Evolutionary conservation across 345 rosid genomes (phyloP).

Genomic region (Pistacia integerrima): DNA sequence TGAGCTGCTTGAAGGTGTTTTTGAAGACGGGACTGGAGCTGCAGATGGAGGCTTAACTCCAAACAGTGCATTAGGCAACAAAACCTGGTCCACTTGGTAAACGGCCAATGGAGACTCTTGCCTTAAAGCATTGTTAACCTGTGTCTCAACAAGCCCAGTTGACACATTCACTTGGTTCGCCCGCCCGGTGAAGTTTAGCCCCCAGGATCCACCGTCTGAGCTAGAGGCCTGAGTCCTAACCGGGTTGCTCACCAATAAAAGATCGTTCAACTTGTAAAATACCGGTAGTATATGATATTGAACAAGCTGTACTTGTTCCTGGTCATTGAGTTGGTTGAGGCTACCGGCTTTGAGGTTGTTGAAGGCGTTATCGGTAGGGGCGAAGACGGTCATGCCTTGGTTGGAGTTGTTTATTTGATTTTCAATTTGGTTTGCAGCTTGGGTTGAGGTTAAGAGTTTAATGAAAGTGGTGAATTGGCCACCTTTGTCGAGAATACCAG

Average conservation of each 20-base stretch:
- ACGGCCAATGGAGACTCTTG: conserved; percentile 61
- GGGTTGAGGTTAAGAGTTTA: conserved; percentile 57
- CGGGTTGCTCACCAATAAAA: conserved; percentile 73
- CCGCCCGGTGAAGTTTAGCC: conserved; percentile 68
- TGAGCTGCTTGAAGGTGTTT: conserved; percentile 18
- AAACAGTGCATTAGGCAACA: conserved; percentile 65
- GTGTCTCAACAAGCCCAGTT: conserved; percentile 61
- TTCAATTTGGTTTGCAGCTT: conserved; percentile 51
- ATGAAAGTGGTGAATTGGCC: conserved; percentile 69
- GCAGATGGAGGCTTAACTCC: conserved; percentile 42
- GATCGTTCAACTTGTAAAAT: conserved; percentile 51
- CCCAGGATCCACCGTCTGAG: conserved; percentile 41
- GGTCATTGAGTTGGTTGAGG: conserved; percentile 42
- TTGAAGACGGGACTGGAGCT: conserved; percentile 37
- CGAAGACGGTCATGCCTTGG: conserved; percentile 76
- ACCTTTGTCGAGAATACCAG: conserved; percentile 63
- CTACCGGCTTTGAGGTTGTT: conserved; percentile 59
- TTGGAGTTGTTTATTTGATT: conserved; percentile 73
- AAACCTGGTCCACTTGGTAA: conserved; percentile 77
- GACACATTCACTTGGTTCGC: conserved; percentile 85
- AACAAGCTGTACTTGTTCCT: conserved; percentile 64
- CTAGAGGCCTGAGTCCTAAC: conserved; percentile 66
- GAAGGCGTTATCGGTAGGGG: conserved; percentile 91
- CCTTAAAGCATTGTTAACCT: conserved; percentile 56
- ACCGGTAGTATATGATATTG: conserved; percentile 62